phyloP scores from a whole-genome alignment of 495 filamentous ascomycete species.

The Penicillium alfredii region DNA sequence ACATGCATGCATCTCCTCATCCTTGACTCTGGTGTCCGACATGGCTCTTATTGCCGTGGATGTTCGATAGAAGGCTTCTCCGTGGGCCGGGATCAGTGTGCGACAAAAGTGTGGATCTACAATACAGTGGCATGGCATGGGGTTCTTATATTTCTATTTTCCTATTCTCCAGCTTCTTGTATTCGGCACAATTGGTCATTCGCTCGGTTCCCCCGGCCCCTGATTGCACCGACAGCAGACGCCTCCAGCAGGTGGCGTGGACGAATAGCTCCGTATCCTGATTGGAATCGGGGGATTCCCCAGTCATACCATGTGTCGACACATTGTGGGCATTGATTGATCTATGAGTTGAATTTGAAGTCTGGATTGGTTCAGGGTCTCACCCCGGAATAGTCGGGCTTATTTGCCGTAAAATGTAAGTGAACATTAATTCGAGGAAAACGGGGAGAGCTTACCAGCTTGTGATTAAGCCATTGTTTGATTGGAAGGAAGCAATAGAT shows the following conservation, averaged over 20 bases:
- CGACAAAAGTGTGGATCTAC: constrained; percentile 1
- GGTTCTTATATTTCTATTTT: constrained; percentile 19
- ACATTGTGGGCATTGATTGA: too few relatives aligned
- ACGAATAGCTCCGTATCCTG: constrained; percentile 20
- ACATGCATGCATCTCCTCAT: constrained; percentile 17
- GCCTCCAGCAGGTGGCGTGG: constrained; percentile 16
- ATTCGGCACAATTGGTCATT: constrained; percentile 4
- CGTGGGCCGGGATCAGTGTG: constrained; percentile 1
- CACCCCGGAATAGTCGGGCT: constrained; percentile 16
- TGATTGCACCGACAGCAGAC: constrained; percentile 7
- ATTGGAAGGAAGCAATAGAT: background rate
- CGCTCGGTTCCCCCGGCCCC: constrained; percentile 15
- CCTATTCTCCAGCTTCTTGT: background rate
- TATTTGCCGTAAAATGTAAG: constrained; percentile 8
- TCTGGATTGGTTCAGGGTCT: constrained; percentile 13
- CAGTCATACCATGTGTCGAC: constrained; percentile 16
- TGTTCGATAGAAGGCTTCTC: constrained; percentile 1
- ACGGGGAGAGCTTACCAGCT: too few relatives aligned
- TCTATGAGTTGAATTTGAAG: background rate
- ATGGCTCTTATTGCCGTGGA: constrained; percentile 7
- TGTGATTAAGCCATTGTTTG: too few relatives aligned
- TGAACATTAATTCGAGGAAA: too few relatives aligned
- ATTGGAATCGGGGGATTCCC: constrained; percentile 20
- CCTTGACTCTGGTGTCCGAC: constrained; percentile 15
- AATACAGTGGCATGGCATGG: constrained; percentile 7